phyloP scores from a whole-genome alignment of 345 rosid genomes.

The Salix suchowensis region DNA sequence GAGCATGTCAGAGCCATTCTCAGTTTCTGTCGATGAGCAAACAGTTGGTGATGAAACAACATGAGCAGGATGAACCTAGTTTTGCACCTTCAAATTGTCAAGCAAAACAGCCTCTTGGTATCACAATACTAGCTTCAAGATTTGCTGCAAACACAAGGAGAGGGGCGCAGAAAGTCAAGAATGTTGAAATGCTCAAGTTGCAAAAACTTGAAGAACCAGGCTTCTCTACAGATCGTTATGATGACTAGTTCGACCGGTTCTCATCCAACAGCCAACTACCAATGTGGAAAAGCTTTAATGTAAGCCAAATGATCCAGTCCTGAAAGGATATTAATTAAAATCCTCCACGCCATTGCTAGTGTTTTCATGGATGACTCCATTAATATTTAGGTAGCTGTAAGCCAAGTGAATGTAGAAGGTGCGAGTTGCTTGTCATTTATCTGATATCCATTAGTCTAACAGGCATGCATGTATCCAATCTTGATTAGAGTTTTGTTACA shows the following conservation, averaged over 20 bases:
- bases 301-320: neutral
- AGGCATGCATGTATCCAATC: neutral
- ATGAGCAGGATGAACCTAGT: slow-evolving; percentile 19
- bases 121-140: slow-evolving; percentile 60
- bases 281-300: neutral
- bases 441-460: neutral
- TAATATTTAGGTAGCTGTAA: neutral
- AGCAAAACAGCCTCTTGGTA: slow-evolving; percentile 36
- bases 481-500: neutral
- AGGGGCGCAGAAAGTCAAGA: slow-evolving; percentile 54
- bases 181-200: slow-evolving; percentile 46
- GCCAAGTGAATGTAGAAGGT: neutral
- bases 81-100: slow-evolving; percentile 14
- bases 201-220: slow-evolving; percentile 76
- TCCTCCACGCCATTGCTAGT: neutral
- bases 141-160: slow-evolving; percentile 69
- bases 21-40: slow-evolving; percentile 14
- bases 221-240: slow-evolving; percentile 52
- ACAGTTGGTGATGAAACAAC: slow-evolving; percentile 5
- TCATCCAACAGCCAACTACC: neutral
- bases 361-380: neutral
- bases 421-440: neutral
- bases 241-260: slow-evolving; percentile 20
- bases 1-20: slow-evolving; percentile 40
- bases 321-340: neutral